phyloP scores from a whole-genome alignment of 208 protist species.

The Herpetomonas samuelpessoai region DNA sequence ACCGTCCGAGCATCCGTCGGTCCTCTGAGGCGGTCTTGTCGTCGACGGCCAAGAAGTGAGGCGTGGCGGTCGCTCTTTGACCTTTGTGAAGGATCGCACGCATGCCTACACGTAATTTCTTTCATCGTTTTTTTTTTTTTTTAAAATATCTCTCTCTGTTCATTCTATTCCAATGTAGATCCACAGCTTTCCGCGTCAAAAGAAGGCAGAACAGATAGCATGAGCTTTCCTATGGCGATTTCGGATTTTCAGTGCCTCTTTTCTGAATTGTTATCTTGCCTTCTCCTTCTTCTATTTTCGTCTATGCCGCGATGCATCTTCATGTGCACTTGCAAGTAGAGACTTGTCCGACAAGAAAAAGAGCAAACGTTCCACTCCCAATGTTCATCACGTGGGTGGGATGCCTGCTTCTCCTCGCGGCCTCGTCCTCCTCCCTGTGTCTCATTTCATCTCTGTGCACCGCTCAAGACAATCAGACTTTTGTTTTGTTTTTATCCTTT shows the following conservation, averaged over 20 bases:
- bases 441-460: not conserved
- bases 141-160: constrained; percentile 3
- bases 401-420: no score
- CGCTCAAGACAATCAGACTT: not conserved
- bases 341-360: no score
- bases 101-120: constrained; percentile 4
- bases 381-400: no score
- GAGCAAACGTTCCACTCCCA: no score
- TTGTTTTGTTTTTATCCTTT: constrained; percentile 8
- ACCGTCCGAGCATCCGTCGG: not conserved
- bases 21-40: not conserved
- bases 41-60: no score
- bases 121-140: constrained; percentile 14
- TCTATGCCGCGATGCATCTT: no score
- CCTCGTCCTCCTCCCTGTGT: not conserved
- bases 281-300: constrained; percentile 8
- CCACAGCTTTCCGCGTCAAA: not conserved
- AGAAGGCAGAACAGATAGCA: constrained; percentile 13
- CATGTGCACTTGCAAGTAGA: no score
- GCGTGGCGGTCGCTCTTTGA: no score
- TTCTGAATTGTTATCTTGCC: constrained; percentile 7
- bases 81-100: not conserved
- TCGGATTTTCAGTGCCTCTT: constrained; percentile 2
- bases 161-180: not conserved
- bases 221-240: not conserved